These are phyloP conservation scores for Groenewaldozyma sp. DNA, from an alignment of 1,139 yeast genomes.

Conservation along the genomic window DNA sequence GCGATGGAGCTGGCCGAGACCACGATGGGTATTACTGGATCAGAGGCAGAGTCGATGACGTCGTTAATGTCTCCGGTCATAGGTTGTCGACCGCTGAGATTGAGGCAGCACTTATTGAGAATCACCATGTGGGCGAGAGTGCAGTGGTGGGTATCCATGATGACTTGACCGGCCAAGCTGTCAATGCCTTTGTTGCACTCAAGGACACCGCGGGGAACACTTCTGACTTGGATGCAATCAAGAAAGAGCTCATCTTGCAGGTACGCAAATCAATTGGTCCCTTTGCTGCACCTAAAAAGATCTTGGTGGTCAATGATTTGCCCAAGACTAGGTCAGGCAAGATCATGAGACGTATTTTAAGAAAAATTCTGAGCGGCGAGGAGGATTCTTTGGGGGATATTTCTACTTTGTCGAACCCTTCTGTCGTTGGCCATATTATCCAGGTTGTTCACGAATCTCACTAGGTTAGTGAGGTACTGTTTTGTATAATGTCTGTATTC, in stretches of 20 bases:
- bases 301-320: slow-evolving; percentile 75
- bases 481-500: no score
- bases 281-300: slow-evolving; percentile 93
- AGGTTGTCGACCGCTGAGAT: slow-evolving; percentile 94
- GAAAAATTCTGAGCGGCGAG: slow-evolving; percentile 82
- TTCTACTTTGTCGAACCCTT: slow-evolving; percentile 82
- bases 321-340: slow-evolving; percentile 98
- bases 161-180: slow-evolving; percentile 96
- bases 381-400: slow-evolving; percentile 91
- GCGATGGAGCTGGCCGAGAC: slow-evolving; percentile 98
- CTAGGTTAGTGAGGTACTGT: not conserved
- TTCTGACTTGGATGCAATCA: slow-evolving; percentile 46
- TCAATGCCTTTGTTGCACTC: slow-evolving; percentile 83
- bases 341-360: slow-evolving; percentile 94
- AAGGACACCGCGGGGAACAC: slow-evolving; percentile 44
- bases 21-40: slow-evolving; percentile 97
- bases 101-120: slow-evolving; percentile 81
- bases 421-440: slow-evolving; percentile 70
- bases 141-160: slow-evolving; percentile 94
- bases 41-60: slow-evolving; percentile 96
- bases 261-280: slow-evolving; percentile 95
- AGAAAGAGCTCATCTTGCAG: slow-evolving; percentile 73
- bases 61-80: slow-evolving; percentile 94
- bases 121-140: slow-evolving; percentile 73
- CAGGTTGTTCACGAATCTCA: slow-evolving; percentile 22